These are phyloP conservation scores for Boechera divaricarpa DNA, from an alignment of 345 rosid species.

Conservation along the genomic window DNA sequence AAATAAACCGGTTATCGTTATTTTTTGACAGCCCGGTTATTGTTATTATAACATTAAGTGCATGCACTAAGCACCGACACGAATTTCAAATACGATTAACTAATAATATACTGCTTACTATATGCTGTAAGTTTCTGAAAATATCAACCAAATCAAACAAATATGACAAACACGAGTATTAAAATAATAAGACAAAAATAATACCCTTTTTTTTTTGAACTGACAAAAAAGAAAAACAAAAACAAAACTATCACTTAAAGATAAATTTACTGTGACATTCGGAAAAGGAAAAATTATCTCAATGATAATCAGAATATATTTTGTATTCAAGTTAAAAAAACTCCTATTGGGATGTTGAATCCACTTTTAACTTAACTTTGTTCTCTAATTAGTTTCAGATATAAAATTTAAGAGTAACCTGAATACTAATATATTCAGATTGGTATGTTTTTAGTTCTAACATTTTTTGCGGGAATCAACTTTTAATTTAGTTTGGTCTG, in stretches of 20 bases:
- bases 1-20: conserved; percentile 3
- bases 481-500: background rate
- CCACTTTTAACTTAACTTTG: background rate
- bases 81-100: background rate
- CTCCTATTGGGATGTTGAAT: background rate
- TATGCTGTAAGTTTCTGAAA: background rate
- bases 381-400: conserved; percentile 1
- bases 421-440: background rate
- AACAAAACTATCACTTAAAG: no score
- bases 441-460: background rate
- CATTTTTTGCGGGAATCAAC: background rate
- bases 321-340: background rate
- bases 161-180: background rate
- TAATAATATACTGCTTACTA: background rate
- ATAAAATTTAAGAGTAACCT: no score
- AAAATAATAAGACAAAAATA: no score
- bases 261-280: background rate
- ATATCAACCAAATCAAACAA: conserved; percentile 12
- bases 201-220: no score
- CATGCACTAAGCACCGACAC: conserved; percentile 30
- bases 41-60: background rate
- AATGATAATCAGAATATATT: background rate
- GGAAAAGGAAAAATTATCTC: no score
- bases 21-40: no score
- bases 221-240: no score